Conservation (phyloP, 768 basidiomycete genomes). For the Amanita subjunquillea region DNA sequence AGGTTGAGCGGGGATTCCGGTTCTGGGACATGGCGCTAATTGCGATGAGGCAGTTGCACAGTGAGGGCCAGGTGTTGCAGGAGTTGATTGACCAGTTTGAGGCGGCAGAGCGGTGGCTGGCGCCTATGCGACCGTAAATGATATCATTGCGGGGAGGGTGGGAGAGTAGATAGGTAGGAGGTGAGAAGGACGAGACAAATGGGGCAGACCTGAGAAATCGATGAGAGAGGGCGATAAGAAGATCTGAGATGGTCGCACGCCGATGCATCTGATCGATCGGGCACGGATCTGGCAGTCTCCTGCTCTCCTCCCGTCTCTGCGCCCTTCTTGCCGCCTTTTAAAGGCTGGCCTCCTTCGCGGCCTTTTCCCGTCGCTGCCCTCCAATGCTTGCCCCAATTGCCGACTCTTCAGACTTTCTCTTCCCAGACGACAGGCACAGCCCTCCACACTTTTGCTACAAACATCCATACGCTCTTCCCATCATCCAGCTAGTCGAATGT, state of each 20-base stretch:
- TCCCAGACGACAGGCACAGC: constrained; percentile 19
- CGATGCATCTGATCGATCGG: constrained; percentile 18
- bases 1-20: constrained; percentile 93
- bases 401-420: constrained; percentile 14
- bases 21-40: constrained; percentile 95
- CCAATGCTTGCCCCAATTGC: constrained; percentile 11
- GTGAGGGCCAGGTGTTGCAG: constrained; percentile 68
- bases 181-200: constrained; percentile 6
- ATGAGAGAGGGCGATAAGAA: constrained; percentile 14
- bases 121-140: constrained; percentile 83
- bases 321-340: constrained; percentile 1
- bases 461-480: constrained; percentile 43
- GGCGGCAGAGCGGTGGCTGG: constrained; percentile 88
- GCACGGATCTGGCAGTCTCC: constrained; percentile 5
- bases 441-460: constrained; percentile 33
- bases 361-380: constrained; percentile 5
- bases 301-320: constrained; percentile 6
- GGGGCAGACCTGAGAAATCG: constrained; percentile 16
- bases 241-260: constrained; percentile 20
- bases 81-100: constrained; percentile 96
- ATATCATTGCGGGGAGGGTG: constrained; percentile 14
- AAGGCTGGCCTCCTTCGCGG: constrained; percentile 10
- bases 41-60: constrained; percentile 84
- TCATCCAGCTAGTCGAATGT: constrained; percentile 69
- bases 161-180: constrained; percentile 1